Conservation (phyloP, 1,284 basidiomycete species). For the Singerocomus rubriflavus region DNA sequence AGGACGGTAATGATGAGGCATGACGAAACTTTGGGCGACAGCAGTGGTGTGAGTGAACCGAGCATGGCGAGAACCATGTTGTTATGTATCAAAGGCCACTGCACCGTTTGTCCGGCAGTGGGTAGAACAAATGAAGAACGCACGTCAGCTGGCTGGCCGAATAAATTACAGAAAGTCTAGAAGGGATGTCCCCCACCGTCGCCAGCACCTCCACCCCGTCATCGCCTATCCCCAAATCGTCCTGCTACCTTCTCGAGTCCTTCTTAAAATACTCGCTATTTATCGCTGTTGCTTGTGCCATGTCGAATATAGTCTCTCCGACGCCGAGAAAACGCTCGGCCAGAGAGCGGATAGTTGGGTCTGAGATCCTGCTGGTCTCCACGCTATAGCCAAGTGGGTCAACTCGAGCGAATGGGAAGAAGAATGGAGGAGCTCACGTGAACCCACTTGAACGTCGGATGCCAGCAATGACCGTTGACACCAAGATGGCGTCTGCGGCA, state of each 20-base stretch:
- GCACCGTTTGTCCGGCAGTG: conserved; percentile 27
- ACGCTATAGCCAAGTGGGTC: conserved; percentile 45
- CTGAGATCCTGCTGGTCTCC: conserved; percentile 65
- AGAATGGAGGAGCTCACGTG: conserved; percentile 55
- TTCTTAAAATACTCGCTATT: conserved; percentile 78
- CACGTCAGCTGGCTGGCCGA: conserved; percentile 22
- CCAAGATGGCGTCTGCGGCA: conserved; percentile 77
- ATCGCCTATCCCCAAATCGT: background rate
- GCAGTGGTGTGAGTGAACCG: conserved; percentile 1
- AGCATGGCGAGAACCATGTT: conserved; percentile 14
- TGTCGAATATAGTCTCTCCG: conserved; percentile 87
- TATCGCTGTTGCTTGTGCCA: conserved; percentile 75
- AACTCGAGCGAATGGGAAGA: background rate
- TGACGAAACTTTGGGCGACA: background rate
- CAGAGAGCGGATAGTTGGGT: conserved; percentile 71
- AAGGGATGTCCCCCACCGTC: conserved; percentile 15
- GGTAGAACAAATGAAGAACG: conserved; percentile 23
- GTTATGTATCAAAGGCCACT: conserved; percentile 8
- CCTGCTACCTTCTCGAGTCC: conserved; percentile 34
- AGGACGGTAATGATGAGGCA: background rate
- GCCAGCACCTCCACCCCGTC: conserved; percentile 7
- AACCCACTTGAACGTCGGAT: conserved; percentile 90
- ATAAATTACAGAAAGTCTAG: conserved; percentile 32
- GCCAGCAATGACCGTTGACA: conserved; percentile 90
- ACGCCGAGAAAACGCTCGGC: conserved; percentile 82